Conservation (phyloP, 2,329 filamentous ascomycete genomes). For the Trichoderma endophyticum region DNA sequence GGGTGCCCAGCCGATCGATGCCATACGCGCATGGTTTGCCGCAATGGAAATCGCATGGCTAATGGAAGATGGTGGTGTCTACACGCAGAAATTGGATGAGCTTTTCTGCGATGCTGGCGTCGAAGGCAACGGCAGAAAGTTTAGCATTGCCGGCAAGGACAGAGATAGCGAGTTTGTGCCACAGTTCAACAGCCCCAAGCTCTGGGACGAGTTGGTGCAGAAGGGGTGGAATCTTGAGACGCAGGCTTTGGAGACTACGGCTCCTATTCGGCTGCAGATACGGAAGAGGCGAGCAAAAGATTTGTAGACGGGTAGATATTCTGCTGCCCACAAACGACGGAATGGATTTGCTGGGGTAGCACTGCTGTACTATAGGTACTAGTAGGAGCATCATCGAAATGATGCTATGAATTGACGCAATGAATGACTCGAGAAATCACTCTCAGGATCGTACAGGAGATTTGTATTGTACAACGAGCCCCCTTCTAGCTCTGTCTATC, state of each 20-base stretch:
- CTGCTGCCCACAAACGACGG: background rate
- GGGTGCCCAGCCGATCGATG: conserved; percentile 29
- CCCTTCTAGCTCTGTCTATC: background rate
- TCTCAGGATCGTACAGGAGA: background rate
- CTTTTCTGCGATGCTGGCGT: conserved; percentile 8
- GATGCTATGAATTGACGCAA: background rate
- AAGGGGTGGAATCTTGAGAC: conserved; percentile 36
- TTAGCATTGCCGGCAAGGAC: background rate
- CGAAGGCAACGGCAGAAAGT: conserved; percentile 5
- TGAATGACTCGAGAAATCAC: background rate
- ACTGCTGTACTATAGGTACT: background rate
- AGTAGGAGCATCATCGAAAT: background rate
- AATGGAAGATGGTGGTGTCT: conserved; percentile 26
- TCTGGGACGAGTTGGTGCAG: conserved; percentile 30
- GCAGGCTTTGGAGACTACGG: conserved; percentile 37
- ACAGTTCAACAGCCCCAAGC: conserved; percentile 21
- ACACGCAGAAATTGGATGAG: conserved; percentile 23
- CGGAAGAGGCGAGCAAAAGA: conserved; percentile 27
- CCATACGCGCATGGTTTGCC: conserved; percentile 37
- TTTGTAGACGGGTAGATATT: conserved; percentile 18
- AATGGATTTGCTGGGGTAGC: background rate
- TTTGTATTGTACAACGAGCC: background rate
- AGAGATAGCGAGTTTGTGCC: conserved; percentile 22
- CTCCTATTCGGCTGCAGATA: conserved; percentile 33
- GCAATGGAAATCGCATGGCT: conserved; percentile 38